A percentile compares a stretch with the other conserved stretches of the same genome.
Conservation (phyloP, 371 early-diverging fungal genomes). For the Apophysomyces elegans region DNA sequence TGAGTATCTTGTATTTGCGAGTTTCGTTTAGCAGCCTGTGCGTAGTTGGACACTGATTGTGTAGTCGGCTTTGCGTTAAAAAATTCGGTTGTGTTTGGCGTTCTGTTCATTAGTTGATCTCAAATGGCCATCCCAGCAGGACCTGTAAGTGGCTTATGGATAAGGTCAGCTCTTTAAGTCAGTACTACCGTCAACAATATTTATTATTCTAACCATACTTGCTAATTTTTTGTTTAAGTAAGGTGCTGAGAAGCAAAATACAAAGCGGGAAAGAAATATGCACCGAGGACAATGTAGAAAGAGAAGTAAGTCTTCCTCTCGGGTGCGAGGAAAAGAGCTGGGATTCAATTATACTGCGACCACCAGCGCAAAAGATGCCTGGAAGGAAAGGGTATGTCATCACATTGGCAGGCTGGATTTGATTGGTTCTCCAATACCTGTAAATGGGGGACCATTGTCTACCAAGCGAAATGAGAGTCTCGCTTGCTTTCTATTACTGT, state of each 20-base stretch:
- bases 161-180: background rate
- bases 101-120: conserved; percentile 51
- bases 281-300: conserved; percentile 4
- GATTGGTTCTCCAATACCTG: too few relatives aligned
- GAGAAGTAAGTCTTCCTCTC: background rate
- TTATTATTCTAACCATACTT: background rate
- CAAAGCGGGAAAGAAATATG: background rate
- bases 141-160: conserved; percentile 17
- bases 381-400: too few relatives aligned
- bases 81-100: conserved; percentile 38
- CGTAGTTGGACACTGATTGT: conserved; percentile 50
- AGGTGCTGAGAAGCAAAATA: background rate
- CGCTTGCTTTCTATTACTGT: too few relatives aligned
- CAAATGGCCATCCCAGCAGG: conserved; percentile 47
- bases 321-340: background rate
- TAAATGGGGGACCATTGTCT: too few relatives aligned
- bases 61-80: conserved; percentile 36
- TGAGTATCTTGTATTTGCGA: conserved; percentile 20
- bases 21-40: conserved; percentile 48
- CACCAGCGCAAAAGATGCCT: too few relatives aligned
- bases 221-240: background rate
- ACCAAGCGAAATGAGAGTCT: too few relatives aligned
- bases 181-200: background rate
- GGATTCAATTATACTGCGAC: background rate
- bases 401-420: too few relatives aligned